Base-by-base conservation (phyloP, 2,329 filamentous ascomycete species). In the Aureobasidium subglaciale region DNA sequence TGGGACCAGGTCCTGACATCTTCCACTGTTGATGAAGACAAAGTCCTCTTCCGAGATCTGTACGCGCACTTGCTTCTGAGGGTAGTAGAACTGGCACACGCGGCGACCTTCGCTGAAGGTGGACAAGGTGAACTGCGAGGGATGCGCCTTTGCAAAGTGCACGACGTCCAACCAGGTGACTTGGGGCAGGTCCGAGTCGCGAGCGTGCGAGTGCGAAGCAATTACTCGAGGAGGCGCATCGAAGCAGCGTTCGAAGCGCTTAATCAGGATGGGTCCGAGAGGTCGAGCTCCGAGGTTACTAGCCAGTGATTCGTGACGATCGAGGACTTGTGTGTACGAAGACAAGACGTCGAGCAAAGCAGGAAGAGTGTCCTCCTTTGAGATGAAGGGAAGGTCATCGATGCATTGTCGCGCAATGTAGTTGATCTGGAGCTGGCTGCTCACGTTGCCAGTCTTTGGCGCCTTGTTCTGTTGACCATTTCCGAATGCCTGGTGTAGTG, bases 21-120 rank as follows among this genome's bases (percentile, higher is more conserved):
- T 87, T 25, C 90, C 89, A 35, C 87, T 91, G 55, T 84, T 83
- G 61, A 95, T 91, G 61, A 95, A 75, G 38, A 90, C 80, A 77
- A 86, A 95, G 67, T 96, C 90, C 67, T 95, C 89, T 68, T 95
- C 89, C 16, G 83, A 84, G 59, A 96, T 92, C 72, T 95, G 88
- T 8, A 95, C 86, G 45, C 87, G 82, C 61, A 85, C 80, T 59
- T 90, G 87, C 66, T 90, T 90, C 60, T 89, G 84, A 27, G 68
- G 67, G 46, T 69, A 70, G 65, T 85, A 83, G 69, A 95, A 93
- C 60, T 89, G 87, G 66, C 90, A 95, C 53, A 86, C 83, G 43
- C 86, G 81, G 53, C 81, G 74, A 18, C 87, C 86, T 61, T 88
- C 85, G 41, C 82, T 78, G 59, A 81, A 79, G 56, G 87, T 83